Evolutionary conservation across 371 early-diverging fungal species (phyloP), one percentile per base, ranked within the genome.

Genomic region (Globomyces sp.): DNA sequence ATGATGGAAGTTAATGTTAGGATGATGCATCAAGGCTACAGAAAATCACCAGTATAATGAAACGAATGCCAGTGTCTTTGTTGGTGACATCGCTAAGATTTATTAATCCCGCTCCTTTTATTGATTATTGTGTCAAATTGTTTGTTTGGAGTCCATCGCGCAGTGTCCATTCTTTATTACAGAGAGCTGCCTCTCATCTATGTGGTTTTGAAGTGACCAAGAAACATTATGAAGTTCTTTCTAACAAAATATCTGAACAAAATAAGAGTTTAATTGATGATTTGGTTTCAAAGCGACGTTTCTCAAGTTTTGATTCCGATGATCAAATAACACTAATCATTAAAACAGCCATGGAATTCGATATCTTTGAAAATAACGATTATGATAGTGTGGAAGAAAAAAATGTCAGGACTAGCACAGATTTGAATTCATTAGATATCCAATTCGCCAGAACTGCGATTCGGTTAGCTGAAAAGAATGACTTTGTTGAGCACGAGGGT

Each of bases 41-140:
- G 44, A 46, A 50, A 34, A 60, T 60, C 43, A 36, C 46, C 37
- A 8, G 4, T 1, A 60, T 60, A 8, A 37, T 42, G 4, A 46
- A 50, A 36, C 39, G 44, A 41, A 60, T 60, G 3, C 61, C 61
- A n/a, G 37, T 37, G 8, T 60, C 61, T 6, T 44, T 60, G 5
- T 49, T 60, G 11, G 61, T 60, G 6, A 60, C 61, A 4, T 60
- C 61, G 1, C 45, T 60, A 13, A 48, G 44, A n/a, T 42, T 60
- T 36, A 41, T 60, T 5, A 60, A 60, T 44, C 61, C 61, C 43
- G 61, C 61, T 5, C 61, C 61, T 1, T 60, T 60, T 34, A 60
- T 60, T 8, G 41, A 34, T 6, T 37, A 60, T 9, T 48, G 46
- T 49, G 48, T 60, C 4, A 46, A 46, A 11, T 11, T 60, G 34